Conservation (phyloP, 106 monocot species). For the Posidonia australis region DNA sequence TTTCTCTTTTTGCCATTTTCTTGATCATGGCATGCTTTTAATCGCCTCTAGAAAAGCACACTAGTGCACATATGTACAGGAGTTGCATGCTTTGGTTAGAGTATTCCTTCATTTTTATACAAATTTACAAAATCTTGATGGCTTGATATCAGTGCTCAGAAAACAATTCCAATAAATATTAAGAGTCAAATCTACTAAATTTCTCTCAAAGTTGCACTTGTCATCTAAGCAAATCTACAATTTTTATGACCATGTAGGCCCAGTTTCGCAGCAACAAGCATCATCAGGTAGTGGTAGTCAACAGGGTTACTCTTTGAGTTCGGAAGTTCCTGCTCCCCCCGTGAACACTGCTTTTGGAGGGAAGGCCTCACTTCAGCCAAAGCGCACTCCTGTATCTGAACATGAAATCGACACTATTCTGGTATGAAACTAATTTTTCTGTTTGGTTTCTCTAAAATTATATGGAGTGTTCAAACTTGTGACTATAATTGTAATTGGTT, state of each 20-base stretch:
- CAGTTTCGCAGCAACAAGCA: not conserved
- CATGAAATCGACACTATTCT: constrained; percentile 55
- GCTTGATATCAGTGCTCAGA: too few species aligned
- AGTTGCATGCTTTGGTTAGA: not conserved
- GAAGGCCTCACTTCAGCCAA: constrained; percentile 54
- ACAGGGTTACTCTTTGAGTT: constrained; percentile 6
- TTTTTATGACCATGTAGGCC: not conserved
- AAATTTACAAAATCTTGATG: not conserved
- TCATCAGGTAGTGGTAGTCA: not conserved
- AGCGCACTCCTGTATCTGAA: constrained; percentile 46
- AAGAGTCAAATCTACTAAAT: not conserved
- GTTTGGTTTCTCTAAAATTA: not conserved
- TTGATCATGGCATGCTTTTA: too few species aligned
- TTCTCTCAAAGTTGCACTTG: not conserved
- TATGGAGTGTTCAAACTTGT: not conserved
- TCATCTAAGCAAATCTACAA: too few species aligned
- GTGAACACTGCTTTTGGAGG: constrained; percentile 43
- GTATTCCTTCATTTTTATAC: not conserved
- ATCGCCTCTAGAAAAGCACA: too few species aligned
- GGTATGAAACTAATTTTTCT: constrained; percentile 17
- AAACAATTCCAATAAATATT: too few species aligned
- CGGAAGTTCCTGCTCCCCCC: constrained; percentile 44
- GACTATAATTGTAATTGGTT: not conserved
- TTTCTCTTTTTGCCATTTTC: too few species aligned
- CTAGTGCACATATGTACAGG: too few species aligned